phyloP scores from a whole-genome alignment of 139 green algal species.

The Microglena sp. region DNA sequence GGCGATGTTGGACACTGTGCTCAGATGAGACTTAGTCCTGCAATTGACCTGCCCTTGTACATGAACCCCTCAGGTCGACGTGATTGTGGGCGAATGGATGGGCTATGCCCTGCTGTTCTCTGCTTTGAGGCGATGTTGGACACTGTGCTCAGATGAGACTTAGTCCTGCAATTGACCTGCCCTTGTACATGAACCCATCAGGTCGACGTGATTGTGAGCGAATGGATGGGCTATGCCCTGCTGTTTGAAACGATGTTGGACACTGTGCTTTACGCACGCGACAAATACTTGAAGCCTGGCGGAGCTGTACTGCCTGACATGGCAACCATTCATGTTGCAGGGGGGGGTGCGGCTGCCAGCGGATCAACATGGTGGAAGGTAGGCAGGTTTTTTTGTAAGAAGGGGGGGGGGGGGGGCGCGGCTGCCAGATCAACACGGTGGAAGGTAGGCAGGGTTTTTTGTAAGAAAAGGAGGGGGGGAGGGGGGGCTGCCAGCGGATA shows the following conservation, averaged over 20 bases:
- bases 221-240: conserved; percentile 98
- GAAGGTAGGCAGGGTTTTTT: too few species aligned
- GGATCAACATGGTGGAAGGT: conserved; percentile 71
- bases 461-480: too few species aligned
- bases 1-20: too few species aligned
- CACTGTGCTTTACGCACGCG: conserved; percentile 49
- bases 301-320: conserved; percentile 85
- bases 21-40: not conserved
- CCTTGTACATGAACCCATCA: conserved; percentile 24
- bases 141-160: too few species aligned
- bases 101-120: conserved; percentile 94
- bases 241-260: conserved; percentile 96
- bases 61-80: conserved; percentile 59
- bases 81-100: conserved; percentile 97
- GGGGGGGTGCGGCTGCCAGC: conserved; percentile 25
- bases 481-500: conserved; percentile 27
- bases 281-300: conserved; percentile 54
- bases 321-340: conserved; percentile 66
- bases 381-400: too few species aligned
- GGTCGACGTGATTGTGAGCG: conserved; percentile 82
- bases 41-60: too few species aligned
- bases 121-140: conserved; percentile 96
- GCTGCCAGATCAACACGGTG: conserved; percentile 61
- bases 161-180: too few species aligned
- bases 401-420: conserved; percentile 33